A percentile compares a stretch with the other conserved stretches of the same genome.
Evolutionary conservation across 768 basidiomycete species (phyloP).

Genomic region (Macrolepiota dolichaula): DNA sequence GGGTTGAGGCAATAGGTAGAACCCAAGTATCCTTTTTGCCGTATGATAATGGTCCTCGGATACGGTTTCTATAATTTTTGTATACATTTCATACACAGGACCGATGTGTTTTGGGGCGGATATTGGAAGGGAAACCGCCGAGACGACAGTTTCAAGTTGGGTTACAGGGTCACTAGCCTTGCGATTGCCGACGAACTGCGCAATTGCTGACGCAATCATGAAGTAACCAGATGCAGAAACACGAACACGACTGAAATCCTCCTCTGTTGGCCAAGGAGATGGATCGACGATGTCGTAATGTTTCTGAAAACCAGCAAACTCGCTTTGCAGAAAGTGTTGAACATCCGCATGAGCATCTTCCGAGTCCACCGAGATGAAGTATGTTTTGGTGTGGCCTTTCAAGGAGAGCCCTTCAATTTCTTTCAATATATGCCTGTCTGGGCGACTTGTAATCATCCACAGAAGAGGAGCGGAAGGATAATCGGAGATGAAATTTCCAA

Average conservation of each 20-base stretch:
- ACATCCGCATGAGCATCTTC: background rate
- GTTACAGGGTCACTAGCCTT: background rate
- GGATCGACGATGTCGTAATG: background rate
- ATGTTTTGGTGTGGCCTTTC: background rate
- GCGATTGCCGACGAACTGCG: background rate
- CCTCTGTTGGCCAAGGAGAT: background rate
- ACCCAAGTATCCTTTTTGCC: background rate
- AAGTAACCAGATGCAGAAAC: background rate
- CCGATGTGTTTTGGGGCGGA: background rate
- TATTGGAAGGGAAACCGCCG: background rate
- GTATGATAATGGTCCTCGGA: background rate
- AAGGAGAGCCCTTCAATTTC: background rate
- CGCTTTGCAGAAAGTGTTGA: background rate
- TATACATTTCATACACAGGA: background rate
- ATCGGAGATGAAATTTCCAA: background rate
- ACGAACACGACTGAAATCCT: background rate
- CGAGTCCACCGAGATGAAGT: background rate
- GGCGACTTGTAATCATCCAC: background rate
- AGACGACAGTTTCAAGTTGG: background rate
- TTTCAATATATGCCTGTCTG: background rate
- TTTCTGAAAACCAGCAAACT: background rate
- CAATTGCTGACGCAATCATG: background rate
- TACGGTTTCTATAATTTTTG: background rate
- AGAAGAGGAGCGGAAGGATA: background rate
- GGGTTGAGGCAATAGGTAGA: background rate